phyloP scores from a whole-genome alignment of 148 eudicot genomes.

The Rhododendron ovatum region DNA sequence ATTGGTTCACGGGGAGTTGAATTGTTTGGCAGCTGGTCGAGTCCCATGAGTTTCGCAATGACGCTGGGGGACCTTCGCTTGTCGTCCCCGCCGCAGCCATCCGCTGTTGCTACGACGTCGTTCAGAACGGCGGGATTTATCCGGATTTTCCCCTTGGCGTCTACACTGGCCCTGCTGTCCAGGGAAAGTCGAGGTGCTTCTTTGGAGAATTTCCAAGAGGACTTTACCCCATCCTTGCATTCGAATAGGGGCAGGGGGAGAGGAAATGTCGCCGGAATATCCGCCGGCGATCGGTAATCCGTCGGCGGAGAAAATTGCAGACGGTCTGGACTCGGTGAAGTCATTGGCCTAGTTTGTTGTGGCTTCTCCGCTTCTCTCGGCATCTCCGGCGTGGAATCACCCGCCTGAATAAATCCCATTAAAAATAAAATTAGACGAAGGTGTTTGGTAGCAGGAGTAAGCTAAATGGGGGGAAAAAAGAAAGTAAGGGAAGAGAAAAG shows the following conservation, averaged over 20 bases:
- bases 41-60: slow-evolving; percentile 91
- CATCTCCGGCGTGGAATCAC: slow-evolving; percentile 35
- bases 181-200: slow-evolving; percentile 83
- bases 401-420: slow-evolving; percentile 24
- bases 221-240: slow-evolving; percentile 37
- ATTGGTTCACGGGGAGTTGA: slow-evolving; percentile 15
- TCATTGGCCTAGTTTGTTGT: neutral
- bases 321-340: slow-evolving; percentile 19
- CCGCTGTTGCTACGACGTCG: neutral
- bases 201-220: slow-evolving; percentile 75
- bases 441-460: neutral
- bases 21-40: slow-evolving; percentile 44
- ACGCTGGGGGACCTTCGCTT: slow-evolving; percentile 74
- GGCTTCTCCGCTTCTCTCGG: slow-evolving; percentile 24
- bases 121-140: slow-evolving; percentile 4
- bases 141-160: slow-evolving; percentile 67
- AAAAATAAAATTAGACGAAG: neutral
- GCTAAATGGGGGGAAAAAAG: neutral
- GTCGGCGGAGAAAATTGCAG: slow-evolving; percentile 6
- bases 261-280: slow-evolving; percentile 25
- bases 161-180: slow-evolving; percentile 71
- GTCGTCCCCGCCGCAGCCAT: slow-evolving; percentile 35
- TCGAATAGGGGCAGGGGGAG: slow-evolving; percentile 34
- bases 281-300: slow-evolving; percentile 9
- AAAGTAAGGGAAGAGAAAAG: neutral